Evolutionary conservation across 2,329 filamentous ascomycete species (phyloP).

Genomic region (Ambrosiella xylebori): DNA sequence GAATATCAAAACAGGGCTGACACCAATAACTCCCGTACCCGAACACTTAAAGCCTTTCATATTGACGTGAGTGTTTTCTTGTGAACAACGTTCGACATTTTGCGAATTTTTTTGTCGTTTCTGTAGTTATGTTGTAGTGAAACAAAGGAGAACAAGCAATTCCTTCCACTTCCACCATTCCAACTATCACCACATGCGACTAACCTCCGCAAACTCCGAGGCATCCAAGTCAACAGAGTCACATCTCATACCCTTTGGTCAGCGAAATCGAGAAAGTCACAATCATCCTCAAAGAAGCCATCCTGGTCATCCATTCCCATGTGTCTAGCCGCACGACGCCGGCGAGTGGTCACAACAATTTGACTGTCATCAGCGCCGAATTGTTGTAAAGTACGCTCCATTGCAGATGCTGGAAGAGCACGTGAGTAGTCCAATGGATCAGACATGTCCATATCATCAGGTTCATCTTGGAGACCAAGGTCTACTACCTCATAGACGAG

Average conservation of each 20-base stretch:
- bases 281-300: constrained; percentile 84
- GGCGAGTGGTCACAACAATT: constrained; percentile 62
- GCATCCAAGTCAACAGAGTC: background rate
- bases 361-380: constrained; percentile 54
- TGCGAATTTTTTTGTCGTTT: constrained; percentile 1
- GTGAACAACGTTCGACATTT: background rate
- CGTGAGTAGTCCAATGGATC: constrained; percentile 33
- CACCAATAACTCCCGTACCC: background rate
- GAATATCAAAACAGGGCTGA: too few relatives aligned
- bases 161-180: background rate
- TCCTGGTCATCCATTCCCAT: constrained; percentile 38
- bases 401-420: constrained; percentile 43
- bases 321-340: constrained; percentile 34
- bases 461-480: constrained; percentile 27
- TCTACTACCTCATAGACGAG: constrained; percentile 35
- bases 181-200: background rate
- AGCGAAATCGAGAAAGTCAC: constrained; percentile 79
- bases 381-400: constrained; percentile 44
- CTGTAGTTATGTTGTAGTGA: background rate
- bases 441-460: constrained; percentile 33
- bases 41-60: background rate
- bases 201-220: background rate
- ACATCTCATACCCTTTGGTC: constrained; percentile 31
- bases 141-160: background rate
- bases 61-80: background rate